phyloP scores from a whole-genome alignment of 2,329 filamentous ascomycete genomes.

The Tolypocladium guangdongense region DNA sequence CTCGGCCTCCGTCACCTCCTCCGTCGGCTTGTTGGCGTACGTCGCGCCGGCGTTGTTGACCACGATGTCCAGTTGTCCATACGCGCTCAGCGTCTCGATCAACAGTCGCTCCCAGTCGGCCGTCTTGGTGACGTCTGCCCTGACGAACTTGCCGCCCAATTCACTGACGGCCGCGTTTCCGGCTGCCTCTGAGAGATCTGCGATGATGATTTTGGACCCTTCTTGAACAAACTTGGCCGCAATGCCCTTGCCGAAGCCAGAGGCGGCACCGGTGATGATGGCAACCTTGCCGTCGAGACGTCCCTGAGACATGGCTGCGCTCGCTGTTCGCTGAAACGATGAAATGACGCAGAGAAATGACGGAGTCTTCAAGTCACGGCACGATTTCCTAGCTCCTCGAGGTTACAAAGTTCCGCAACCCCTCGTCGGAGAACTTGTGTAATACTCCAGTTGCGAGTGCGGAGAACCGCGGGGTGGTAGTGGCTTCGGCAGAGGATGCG shows the following conservation, averaged over 20 bases:
- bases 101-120: slow-evolving; percentile 43
- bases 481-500: neutral
- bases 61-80: slow-evolving; percentile 43
- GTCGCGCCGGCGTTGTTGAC: slow-evolving; percentile 51
- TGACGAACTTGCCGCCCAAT: slow-evolving; percentile 30
- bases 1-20: slow-evolving; percentile 52
- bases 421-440: too few species aligned
- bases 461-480: neutral
- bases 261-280: slow-evolving; percentile 42
- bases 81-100: slow-evolving; percentile 30
- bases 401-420: neutral
- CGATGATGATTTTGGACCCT: slow-evolving; percentile 50
- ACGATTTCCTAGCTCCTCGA: neutral
- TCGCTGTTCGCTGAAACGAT: neutral
- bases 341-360: neutral
- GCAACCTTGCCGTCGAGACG: slow-evolving; percentile 30
- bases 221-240: slow-evolving; percentile 46
- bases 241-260: slow-evolving; percentile 54
- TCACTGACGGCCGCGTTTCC: slow-evolving; percentile 36
- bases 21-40: slow-evolving; percentile 51
- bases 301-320: slow-evolving; percentile 10
- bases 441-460: neutral
- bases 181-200: slow-evolving; percentile 45
- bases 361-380: neutral
- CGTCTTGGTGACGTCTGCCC: slow-evolving; percentile 38